Evolutionary conservation across 148 eudicot species (phyloP).

Genomic region (Nepenthes gracilis): DNA sequence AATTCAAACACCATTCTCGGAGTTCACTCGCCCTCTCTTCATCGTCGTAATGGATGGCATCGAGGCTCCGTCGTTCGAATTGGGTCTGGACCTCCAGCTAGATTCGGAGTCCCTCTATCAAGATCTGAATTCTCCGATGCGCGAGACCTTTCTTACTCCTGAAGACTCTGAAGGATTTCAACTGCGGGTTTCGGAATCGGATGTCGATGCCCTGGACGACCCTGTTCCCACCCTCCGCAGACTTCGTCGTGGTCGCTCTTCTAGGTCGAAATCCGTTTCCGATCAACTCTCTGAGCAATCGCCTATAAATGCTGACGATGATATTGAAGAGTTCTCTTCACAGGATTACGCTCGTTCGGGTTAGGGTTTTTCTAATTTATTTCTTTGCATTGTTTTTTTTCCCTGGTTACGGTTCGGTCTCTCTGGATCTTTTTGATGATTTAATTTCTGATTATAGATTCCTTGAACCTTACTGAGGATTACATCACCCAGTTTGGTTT

Average conservation of each 20-base stretch:
- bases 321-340: not conserved
- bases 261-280: not conserved
- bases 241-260: not conserved
- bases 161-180: no score
- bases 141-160: not conserved
- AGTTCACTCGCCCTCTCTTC: not conserved
- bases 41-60: not conserved
- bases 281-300: not conserved
- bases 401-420: not conserved
- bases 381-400: not conserved
- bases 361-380: not conserved
- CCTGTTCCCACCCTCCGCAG: not conserved
- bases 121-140: not conserved
- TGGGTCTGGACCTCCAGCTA: not conserved
- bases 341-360: not conserved
- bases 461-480: no score
- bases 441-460: not conserved
- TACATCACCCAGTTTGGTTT: no score
- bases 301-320: not conserved
- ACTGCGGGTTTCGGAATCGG: no score
- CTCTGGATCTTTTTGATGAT: not conserved
- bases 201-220: not conserved
- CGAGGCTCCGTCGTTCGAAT: not conserved
- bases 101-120: not conserved
- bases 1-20: not conserved